Base-by-base conservation (phyloP, 495 filamentous ascomycete species). In the Aspergillus homomorphus region DNA sequence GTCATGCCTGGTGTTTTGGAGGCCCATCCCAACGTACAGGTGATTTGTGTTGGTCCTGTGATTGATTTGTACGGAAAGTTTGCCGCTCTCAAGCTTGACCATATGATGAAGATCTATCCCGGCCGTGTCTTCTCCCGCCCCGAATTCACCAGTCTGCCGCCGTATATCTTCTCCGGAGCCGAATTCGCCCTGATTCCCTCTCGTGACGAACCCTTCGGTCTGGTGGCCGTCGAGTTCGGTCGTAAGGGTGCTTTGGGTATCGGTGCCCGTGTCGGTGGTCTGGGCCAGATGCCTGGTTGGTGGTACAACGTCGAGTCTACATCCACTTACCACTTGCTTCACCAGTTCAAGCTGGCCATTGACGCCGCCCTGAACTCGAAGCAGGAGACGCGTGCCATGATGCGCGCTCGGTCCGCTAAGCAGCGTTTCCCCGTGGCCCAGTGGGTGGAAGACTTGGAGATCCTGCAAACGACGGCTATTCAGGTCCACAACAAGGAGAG, bases 231-330 rank as follows among this genome's bases (percentile, higher is more conserved):
- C 44, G 88, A 91, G 63, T 91, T 90, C 65, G 88, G 88, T 18
- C 78, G 88, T 18, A 90, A 90, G 66, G 88, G 88, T 51, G 88
- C 88, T 12, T 77, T 91, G 19, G 87, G 88, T 53, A 86, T 91
- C 41, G 88, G 88, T 20, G 84, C 86, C 22, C 67, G 79, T 21
- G 79, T 82, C 0, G 79, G 79, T 59, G 88, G 88, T 26, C 75
- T 91, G 19, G 88, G 88, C 1, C 84, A 89, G 59, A 90, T 90
- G 87, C 88, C 88, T n/a, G 87, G 88, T 28, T 89, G 78, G 86
- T 75, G 87, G 87, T 69, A 90, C 78, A 57, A 78, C 71, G 70
- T 87, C 54, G 88, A 91, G 69, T 88, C 84, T 0, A 87, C 79
- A 7, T 83, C 84, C 1, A 86, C 87, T 0, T 80, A 78, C 8